A percentile compares a stretch with the other conserved stretches of the same genome.
Conservation (phyloP, 2,329 filamentous ascomycete species). For the Aspergillus sp. region DNA sequence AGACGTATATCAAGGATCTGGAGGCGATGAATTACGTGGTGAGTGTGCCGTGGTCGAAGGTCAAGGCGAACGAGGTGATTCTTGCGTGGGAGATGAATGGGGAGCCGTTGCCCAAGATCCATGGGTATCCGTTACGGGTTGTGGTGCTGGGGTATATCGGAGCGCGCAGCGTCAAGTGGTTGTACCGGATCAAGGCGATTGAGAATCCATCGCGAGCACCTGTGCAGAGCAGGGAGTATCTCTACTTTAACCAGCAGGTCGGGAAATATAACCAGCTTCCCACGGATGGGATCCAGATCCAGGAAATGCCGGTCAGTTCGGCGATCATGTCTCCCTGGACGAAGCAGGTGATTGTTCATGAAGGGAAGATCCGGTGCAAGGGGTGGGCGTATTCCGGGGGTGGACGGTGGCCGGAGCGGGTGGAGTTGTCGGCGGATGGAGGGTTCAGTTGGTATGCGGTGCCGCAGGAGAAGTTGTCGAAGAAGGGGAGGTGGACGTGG, state of each 20-base stretch:
- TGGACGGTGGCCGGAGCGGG: slow-evolving; percentile 62
- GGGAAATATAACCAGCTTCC: slow-evolving; percentile 66
- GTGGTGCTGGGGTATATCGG: slow-evolving; percentile 70
- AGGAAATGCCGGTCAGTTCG: slow-evolving; percentile 70
- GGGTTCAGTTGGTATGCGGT: slow-evolving; percentile 67
- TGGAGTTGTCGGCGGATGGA: slow-evolving; percentile 66
- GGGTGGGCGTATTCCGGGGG: slow-evolving; percentile 64
- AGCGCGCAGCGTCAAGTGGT: slow-evolving; percentile 65
- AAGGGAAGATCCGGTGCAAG: slow-evolving; percentile 58
- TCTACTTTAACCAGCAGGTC: slow-evolving; percentile 69
- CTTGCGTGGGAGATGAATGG: slow-evolving; percentile 74
- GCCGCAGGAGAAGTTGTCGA: slow-evolving; percentile 60
- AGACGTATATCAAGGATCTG: slow-evolving; percentile 72
- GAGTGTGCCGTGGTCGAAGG: slow-evolving; percentile 67
- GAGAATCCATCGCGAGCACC: slow-evolving; percentile 58
- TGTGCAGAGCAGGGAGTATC: slow-evolving; percentile 66
- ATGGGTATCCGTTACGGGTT: slow-evolving; percentile 64
- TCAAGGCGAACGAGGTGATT: slow-evolving; percentile 66
- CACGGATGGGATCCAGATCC: slow-evolving; percentile 65
- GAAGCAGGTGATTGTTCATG: slow-evolving; percentile 63
- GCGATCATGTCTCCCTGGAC: slow-evolving; percentile 67
- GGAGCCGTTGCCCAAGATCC: slow-evolving; percentile 63
- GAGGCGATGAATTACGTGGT: slow-evolving; percentile 68
- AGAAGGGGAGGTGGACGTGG: slow-evolving; percentile 67
- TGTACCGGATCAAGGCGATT: slow-evolving; percentile 65